Percentiles rank a stretch among this genome's conserved stretches.
phyloP scores from a whole-genome alignment of 2,329 filamentous ascomycete genomes.

The Tolypocladium album region DNA sequence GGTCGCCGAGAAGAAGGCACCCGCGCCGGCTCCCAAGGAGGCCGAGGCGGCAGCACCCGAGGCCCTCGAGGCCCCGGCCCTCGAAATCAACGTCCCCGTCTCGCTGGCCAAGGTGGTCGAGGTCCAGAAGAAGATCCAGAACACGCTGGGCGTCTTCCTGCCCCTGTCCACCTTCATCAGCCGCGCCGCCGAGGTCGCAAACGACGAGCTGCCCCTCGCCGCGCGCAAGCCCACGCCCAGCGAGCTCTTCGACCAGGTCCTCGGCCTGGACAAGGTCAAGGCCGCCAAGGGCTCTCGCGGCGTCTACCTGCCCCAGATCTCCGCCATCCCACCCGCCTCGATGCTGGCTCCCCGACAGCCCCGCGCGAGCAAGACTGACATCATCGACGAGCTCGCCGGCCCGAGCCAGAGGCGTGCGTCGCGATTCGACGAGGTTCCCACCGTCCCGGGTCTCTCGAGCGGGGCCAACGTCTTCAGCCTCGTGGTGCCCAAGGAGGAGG shows the following conservation, averaged over 20 bases:
- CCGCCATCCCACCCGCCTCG: constrained; percentile 38
- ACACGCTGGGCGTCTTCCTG: constrained; percentile 66
- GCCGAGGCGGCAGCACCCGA: constrained; percentile 27
- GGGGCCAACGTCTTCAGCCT: constrained; percentile 74
- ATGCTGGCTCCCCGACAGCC: constrained; percentile 20
- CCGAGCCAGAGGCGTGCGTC: constrained; percentile 15
- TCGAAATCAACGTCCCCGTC: constrained; percentile 61
- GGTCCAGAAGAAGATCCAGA: constrained; percentile 69
- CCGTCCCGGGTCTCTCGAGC: constrained; percentile 36
- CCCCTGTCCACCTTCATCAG: constrained; percentile 81
- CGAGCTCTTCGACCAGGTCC: constrained; percentile 81
- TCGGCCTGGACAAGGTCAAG: constrained; percentile 51
- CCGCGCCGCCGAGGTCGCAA: constrained; percentile 76
- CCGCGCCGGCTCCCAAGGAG: constrained; percentile 24
- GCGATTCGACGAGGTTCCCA: constrained; percentile 11
- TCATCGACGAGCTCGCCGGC: constrained; percentile 69
- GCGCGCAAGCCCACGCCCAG: constrained; percentile 53
- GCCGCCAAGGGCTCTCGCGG: constrained; percentile 44
- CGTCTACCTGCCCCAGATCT: constrained; percentile 62
- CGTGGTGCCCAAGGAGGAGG: constrained; percentile 67
- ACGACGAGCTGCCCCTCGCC: constrained; percentile 69
- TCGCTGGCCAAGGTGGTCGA: constrained; percentile 70
- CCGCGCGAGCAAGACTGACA: constrained; percentile 42
- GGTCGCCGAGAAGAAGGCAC: constrained; percentile 46
- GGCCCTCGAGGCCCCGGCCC: constrained; percentile 32